phyloP scores from a whole-genome alignment of 441 rosid genomes.

The Arabidopsis lyrata region DNA sequence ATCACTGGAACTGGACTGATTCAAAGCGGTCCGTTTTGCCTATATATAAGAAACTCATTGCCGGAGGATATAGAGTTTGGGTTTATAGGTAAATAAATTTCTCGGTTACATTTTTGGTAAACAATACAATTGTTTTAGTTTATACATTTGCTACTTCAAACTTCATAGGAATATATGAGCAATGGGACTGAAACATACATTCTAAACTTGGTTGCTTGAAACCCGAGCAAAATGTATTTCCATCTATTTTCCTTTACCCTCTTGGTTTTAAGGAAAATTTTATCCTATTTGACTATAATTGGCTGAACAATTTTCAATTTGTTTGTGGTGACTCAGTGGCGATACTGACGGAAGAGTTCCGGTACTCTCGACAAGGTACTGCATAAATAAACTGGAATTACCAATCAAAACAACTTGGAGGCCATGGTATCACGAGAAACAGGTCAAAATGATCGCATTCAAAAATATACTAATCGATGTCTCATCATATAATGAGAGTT shows the following conservation, averaged over 20 bases:
- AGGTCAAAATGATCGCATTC: conserved; percentile 46
- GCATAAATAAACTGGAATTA: conserved; percentile 59
- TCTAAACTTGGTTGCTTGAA: not conserved
- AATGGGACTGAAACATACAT: not conserved
- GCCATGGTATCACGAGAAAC: conserved; percentile 83
- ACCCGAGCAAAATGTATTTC: not conserved
- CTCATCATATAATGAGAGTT: too few species aligned
- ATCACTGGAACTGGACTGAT: conserved; percentile 52
- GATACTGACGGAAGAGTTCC: conserved; percentile 95
- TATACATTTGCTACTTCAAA: not conserved
- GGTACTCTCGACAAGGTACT: conserved; percentile 73
- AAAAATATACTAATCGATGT: too few species aligned
- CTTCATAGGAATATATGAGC: not conserved
- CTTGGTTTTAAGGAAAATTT: not conserved
- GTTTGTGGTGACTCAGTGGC: conserved; percentile 54
- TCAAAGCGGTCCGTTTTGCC: conserved; percentile 68
- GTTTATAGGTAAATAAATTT: conserved; percentile 68
- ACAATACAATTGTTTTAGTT: not conserved
- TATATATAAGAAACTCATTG: conserved; percentile 75
- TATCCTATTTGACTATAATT: too few species aligned
- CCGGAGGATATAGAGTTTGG: conserved; percentile 75
- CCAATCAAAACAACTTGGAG: conserved; percentile 73
- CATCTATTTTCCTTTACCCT: not conserved
- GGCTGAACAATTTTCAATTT: not conserved
- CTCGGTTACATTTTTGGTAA: not conserved